Conservation (phyloP, 1,284 basidiomycete genomes). For the Malassezia globosa region DNA sequence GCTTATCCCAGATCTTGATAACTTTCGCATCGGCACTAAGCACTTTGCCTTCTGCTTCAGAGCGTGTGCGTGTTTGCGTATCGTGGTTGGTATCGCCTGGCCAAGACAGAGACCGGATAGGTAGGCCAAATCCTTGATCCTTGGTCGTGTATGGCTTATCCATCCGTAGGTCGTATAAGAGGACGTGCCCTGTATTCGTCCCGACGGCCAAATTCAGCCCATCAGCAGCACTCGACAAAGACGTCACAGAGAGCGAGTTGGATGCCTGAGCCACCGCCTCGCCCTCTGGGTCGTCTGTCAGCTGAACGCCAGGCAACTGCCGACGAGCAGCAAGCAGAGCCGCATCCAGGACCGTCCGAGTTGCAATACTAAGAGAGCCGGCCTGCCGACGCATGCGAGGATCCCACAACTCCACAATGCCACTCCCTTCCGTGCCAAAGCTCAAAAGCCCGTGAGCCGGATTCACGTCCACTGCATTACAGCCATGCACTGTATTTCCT, state of each 20-base stretch:
- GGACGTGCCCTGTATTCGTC: conserved; percentile 82
- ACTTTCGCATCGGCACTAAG: conserved; percentile 43
- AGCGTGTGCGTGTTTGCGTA: conserved; percentile 62
- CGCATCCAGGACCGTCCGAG: conserved; percentile 47
- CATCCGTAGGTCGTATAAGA: conserved; percentile 87
- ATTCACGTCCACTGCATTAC: conserved; percentile 87
- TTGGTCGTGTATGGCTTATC: conserved; percentile 72
- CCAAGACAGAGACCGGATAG: conserved; percentile 78
- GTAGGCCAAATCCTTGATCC: conserved; percentile 92
- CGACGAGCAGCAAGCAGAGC: conserved; percentile 46
- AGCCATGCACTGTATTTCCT: conserved; percentile 55
- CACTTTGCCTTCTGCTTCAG: conserved; percentile 38
- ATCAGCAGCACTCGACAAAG: conserved; percentile 62
- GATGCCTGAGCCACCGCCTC: conserved; percentile 23
- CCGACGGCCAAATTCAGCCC: conserved; percentile 88
- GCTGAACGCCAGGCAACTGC: conserved; percentile 38
- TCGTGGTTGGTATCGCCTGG: conserved; percentile 56
- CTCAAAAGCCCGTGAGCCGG: conserved; percentile 79
- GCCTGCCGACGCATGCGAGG: conserved; percentile 68
- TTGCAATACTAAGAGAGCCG: conserved; percentile 66
- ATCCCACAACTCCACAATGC: conserved; percentile 92
- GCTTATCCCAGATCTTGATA: conserved; percentile 58
- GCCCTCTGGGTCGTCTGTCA: conserved; percentile 37
- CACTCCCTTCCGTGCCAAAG: conserved; percentile 69
- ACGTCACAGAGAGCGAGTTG: conserved; percentile 61